Percentiles rank a stretch among this genome's conserved stretches.
These are phyloP conservation scores for Solanum chaucha DNA, from an alignment of 257 asterid species.

Conservation along the genomic window DNA sequence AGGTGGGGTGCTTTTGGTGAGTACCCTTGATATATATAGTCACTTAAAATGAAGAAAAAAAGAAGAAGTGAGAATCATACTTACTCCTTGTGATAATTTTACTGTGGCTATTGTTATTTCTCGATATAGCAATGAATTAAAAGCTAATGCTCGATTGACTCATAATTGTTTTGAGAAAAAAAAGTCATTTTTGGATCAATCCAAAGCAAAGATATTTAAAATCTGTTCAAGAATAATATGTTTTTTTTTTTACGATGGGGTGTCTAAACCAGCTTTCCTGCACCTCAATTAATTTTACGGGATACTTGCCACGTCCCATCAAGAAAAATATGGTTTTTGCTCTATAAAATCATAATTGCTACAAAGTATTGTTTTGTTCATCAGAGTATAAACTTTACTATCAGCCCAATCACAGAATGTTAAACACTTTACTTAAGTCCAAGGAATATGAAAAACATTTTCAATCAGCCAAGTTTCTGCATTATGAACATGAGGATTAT, in stretches of 20 bases:
- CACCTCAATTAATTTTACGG: not conserved
- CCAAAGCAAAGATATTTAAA: not conserved
- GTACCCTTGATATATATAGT: not conserved
- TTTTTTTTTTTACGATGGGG: too few relatives aligned
- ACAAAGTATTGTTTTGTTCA: not conserved
- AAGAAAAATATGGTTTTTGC: not conserved
- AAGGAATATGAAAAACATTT: not conserved
- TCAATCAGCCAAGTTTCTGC: not conserved
- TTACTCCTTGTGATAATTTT: not conserved
- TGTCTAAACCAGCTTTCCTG: fast-evolving
- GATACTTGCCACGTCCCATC: not conserved
- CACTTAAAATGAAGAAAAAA: not conserved
- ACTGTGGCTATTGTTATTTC: not conserved
- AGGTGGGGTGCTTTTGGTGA: not conserved
- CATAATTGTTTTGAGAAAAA: not conserved
- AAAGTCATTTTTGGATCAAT: not conserved
- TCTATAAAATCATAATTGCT: not conserved
- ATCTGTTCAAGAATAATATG: too few relatives aligned
- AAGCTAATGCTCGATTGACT: not conserved
- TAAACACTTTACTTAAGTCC: too few relatives aligned
- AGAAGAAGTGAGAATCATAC: not conserved
- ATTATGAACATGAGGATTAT: not conserved
- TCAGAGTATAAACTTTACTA: not conserved
- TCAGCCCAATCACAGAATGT: not conserved
- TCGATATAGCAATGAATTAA: not conserved